A percentile compares a stretch with the other conserved stretches of the same genome.
These are phyloP conservation scores for Zygotorulaspora mrakii DNA, from an alignment of 1,139 yeast species.

Conservation along the genomic window DNA sequence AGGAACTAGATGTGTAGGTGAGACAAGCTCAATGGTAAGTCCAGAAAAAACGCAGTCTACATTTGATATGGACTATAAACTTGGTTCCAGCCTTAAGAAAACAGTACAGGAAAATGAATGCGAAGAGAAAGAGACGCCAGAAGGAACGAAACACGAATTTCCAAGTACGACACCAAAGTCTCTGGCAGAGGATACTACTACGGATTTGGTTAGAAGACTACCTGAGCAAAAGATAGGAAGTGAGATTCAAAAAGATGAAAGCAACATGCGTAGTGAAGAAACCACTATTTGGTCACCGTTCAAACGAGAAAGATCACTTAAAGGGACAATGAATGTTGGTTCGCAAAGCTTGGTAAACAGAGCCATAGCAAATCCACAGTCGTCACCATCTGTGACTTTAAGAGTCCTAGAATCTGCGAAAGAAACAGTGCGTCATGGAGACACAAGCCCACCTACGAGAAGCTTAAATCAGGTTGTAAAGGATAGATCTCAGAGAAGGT, in stretches of 20 bases:
- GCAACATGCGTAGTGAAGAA: slow-evolving; percentile 10
- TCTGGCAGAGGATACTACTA: slow-evolving; percentile 10
- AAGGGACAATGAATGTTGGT: slow-evolving; percentile 5
- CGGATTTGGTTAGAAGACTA: slow-evolving; percentile 2
- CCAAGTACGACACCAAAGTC: slow-evolving; percentile 19
- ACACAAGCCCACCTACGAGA: background rate
- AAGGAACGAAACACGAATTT: slow-evolving; percentile 5
- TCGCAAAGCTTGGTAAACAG: background rate
- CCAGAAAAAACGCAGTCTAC: slow-evolving; percentile 20
- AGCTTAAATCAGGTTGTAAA: slow-evolving; percentile 9
- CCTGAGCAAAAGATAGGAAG: background rate
- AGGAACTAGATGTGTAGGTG: slow-evolving; percentile 5
- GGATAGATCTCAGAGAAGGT: slow-evolving; percentile 28
- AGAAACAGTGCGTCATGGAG: background rate
- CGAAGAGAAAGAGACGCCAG: slow-evolving; percentile 9
- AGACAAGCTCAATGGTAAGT: slow-evolving; percentile 12
- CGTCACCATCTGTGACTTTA: background rate
- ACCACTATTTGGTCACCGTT: slow-evolving; percentile 31
- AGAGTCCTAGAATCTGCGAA: background rate
- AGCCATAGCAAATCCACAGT: background rate
- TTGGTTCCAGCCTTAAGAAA: slow-evolving; percentile 5
- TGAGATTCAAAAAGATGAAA: background rate
- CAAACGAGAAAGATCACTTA: slow-evolving; percentile 23
- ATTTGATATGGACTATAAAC: slow-evolving; percentile 4
- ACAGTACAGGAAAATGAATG: background rate